Base-by-base conservation (phyloP, 2,329 filamentous ascomycete genomes). In the Bisporella sp. region DNA sequence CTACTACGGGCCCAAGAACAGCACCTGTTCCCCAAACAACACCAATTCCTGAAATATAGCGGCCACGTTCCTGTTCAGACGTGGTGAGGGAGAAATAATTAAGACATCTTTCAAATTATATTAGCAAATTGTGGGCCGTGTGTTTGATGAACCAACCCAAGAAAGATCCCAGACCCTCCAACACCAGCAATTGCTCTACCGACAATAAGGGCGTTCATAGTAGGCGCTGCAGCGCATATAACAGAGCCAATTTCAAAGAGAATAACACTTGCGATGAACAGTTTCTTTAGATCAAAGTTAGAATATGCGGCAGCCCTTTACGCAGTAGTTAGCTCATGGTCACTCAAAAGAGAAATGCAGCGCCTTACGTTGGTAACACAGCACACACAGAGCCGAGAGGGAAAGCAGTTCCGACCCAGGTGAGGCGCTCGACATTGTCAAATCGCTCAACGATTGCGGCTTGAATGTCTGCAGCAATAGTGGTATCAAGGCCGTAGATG, bases 391-490 rank as follows among this genome's bases (percentile, higher is more conserved):
- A 21, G 21, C 69, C 70, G 2, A 75, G 60, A 1, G 67, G 58
- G 46, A 75, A 71, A 1, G 61, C 66, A 2, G 62, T 61, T 12
- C 62, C 62, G n/a, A 73, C 55, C 71, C 71, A 75, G 8, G 65
- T 58, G 4, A 74, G 58, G 44, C 68, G 63, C 5, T 66, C 57
- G 40, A 69, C 54, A 2, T 67, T 54, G n/a, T 61, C 60, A 29
- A 71, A 69, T 0, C 53, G 52, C 13, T 65, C 59, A 28, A 70
- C 55, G n/a, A 74, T 66, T 6, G 47, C 47, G 58, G 65, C 67
- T 50, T 75, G 71, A 13, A 76, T 65, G 54, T 73, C 68, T 13
- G 73, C 73, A 3, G 70, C 67, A 40, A 78, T 42, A 12, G 50
- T 52, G 5, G 49, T 52, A n/a, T 52, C 50, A 11, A 49, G 41